Conservation (phyloP, 73 alveolate genomes). For the Breviolum minutum region DNA sequence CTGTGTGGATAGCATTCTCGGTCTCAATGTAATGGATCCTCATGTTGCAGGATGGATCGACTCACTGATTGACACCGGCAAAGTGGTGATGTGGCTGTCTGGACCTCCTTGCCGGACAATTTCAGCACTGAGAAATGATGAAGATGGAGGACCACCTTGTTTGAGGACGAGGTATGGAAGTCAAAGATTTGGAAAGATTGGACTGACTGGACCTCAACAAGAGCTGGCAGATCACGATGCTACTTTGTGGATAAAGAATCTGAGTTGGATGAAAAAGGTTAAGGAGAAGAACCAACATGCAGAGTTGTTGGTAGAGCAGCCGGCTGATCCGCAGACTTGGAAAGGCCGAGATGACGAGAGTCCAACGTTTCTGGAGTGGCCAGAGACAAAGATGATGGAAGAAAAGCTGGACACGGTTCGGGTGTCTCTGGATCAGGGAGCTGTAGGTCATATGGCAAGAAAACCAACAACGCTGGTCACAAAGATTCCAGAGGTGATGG, state of each 20-base stretch:
- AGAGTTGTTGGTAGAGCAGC: background rate
- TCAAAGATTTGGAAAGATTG: background rate
- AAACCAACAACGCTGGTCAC: background rate
- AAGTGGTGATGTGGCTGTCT: background rate
- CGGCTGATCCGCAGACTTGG: background rate
- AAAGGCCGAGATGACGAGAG: background rate
- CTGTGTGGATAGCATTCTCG: background rate
- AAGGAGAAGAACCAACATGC: background rate
- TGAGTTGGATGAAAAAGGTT: background rate
- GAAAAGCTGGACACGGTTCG: background rate
- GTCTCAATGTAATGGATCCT: background rate
- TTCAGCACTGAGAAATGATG: background rate
- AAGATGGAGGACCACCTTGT: background rate
- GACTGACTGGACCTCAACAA: background rate
- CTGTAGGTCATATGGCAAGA: background rate
- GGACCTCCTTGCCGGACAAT: slow-evolving; percentile 8
- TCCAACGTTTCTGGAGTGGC: background rate
- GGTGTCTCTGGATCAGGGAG: background rate
- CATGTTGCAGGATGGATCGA: slow-evolving; percentile 12
- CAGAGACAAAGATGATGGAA: background rate
- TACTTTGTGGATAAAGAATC: background rate
- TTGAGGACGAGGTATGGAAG: background rate
- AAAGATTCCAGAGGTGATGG: background rate
- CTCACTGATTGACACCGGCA: background rate
- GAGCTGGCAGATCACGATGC: slow-evolving; percentile 15